Base-by-base conservation (phyloP, 1,284 basidiomycete species). In the Melampsora americana region DNA sequence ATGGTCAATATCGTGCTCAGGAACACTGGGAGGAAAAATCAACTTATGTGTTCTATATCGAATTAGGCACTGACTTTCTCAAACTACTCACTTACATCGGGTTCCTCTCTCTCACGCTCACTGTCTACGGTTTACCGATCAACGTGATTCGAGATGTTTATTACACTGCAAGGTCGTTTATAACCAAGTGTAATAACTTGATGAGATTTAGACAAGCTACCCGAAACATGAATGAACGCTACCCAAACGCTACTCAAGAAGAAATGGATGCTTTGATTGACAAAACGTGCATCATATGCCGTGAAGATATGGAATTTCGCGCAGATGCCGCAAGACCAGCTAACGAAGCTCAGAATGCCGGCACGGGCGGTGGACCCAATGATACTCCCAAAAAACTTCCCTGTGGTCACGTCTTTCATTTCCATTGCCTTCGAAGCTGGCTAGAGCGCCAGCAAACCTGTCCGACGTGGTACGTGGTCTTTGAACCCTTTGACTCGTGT, bases 401-500 rank as follows among this genome's bases (percentile, higher is more conserved):
- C 5, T 99, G 96, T 84, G 94, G 94, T 0, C 96, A 99, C 83
- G 90, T 98, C 64, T 99, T 99, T 86, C 96, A 99, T 84, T 96
- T 98, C 83, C 90, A 97, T 81, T 99, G 96, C 83, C 87, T 99
- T 67, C 87, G 93, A 62, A 95, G 93, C 39, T 99, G 96, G 96
- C 87, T 99, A 35, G 96, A 99, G 83, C 87, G 96, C 65, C 96
- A 99, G 83, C 87, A 88, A 79, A 87, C 85, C 80, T 98, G 95
- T 83, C 95, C 95, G 0, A 98, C 95, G 46, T 99, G 96, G 93
- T 95, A 77, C 83, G 88, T 68, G 46, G 20, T 67, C 39, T 67
- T 23, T 59, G 23, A 14, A 53, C 50, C 18, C 18, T 20, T 20
- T 20, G 20, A 26, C 50, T 20, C 14, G 50, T 5, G 3, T 18